These are phyloP conservation scores for Carex sylvatica DNA, from an alignment of 202 grass and related monocot genomes.

Conservation along the genomic window DNA sequence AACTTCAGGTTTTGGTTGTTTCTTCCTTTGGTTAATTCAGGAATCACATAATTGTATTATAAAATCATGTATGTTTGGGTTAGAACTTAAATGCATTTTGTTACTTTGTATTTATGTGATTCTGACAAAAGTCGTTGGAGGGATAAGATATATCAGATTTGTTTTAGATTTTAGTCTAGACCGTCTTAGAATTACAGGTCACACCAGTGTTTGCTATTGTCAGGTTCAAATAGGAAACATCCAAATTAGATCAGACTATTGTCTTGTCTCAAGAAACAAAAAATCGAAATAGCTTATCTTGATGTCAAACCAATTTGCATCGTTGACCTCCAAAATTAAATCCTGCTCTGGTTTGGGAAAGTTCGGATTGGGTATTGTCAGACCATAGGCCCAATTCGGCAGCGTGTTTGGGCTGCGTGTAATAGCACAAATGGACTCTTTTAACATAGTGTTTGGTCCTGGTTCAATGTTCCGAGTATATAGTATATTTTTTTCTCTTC, in stretches of 20 bases:
- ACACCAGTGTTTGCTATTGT: no score
- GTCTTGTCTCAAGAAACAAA: not conserved
- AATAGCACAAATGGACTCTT: not conserved
- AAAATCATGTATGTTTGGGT: not conserved
- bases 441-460: not conserved
- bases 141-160: not conserved
- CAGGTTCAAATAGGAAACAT: not conserved
- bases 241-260: not conserved
- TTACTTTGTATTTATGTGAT: not conserved
- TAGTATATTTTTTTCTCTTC: no score
- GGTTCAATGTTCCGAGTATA: no score
- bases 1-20: not conserved
- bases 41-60: not conserved
- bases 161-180: not conserved
- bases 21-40: not conserved
- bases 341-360: not conserved
- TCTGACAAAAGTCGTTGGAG: not conserved
- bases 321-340: not conserved
- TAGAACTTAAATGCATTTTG: not conserved
- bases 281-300: no score
- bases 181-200: no score
- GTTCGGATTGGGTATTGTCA: not conserved
- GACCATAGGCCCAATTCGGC: not conserved
- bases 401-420: not conserved
- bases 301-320: not conserved